Base-by-base conservation (phyloP, 805 yeast species). In the Dipodascopsis tothii region DNA sequence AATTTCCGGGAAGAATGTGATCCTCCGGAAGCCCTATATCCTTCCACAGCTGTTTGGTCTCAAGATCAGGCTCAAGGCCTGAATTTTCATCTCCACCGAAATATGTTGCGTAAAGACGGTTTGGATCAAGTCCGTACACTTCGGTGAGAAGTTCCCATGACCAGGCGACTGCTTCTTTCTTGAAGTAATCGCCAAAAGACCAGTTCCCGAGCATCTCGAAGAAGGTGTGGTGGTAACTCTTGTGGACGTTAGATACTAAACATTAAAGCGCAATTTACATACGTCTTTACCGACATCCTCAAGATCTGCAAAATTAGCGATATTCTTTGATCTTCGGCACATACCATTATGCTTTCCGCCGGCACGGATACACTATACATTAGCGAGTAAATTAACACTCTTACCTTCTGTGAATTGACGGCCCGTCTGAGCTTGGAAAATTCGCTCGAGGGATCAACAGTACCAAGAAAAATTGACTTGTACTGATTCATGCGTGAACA, bases 191-290 rank as follows among this genome's bases (percentile, higher is more conserved):
- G 59, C 99, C 99, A 66, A 92, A 92, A 4, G 98, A 92, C 99
- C 99, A 92, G 73, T 92, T 92, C 4, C 99, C 99, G 68, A 92
- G 76, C 99, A 92, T 92, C 70, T 92, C 99, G 58, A 92, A 92
- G 62, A 94, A 94, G 16, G 99, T 92, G 66, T 92, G 99, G 65
- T 92, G 99, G 63, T 92, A 92, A 44, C 56, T 52, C 51, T 48
- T 39, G 11, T 6, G 21, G 16, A 17, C 14, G 35, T n/a, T 17
- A 11, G n/a, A 27, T 18, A 21, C 11, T 7, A 35, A 35, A 18
- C 14, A 16, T 32, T 18, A n/a, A 30, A 35, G 20, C 21, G 35
- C 4, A 6, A 16, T 14, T 2, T 3, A 38, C 41, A 16, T 33
- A 95, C 85, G 67, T 92, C 99, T 60, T 83, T 80, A 52, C 99